Conservation (phyloP, 345 rosid species). For the Eucalyptus pauciflora region DNA sequence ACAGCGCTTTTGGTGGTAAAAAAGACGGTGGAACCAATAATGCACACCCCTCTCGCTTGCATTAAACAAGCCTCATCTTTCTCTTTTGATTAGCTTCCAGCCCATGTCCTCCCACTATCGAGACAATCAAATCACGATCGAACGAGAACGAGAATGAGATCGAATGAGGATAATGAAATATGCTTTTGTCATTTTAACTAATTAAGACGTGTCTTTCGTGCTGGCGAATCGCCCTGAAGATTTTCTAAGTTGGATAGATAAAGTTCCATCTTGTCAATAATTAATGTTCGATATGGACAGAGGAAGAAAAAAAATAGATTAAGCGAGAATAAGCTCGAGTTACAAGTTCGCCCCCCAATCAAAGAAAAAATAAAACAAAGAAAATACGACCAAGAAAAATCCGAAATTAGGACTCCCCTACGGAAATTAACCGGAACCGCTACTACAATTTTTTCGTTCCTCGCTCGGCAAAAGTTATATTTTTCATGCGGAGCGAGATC, state of each 20-base stretch:
- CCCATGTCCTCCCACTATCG: neutral
- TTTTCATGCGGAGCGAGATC: neutral
- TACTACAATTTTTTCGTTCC: neutral
- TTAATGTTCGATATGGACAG: neutral
- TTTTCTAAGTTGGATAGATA: neutral
- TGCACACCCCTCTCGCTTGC: neutral
- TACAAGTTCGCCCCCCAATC: neutral
- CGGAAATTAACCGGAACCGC: neutral
- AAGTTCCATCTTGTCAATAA: neutral
- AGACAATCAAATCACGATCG: neutral
- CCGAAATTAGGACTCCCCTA: neutral
- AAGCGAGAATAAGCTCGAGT: neutral
- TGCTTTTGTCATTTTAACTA: neutral
- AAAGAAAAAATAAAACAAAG: neutral
- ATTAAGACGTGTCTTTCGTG: neutral
- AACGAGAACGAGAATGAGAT: neutral
- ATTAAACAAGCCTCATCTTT: neutral
- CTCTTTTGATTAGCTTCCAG: neutral
- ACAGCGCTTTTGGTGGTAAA: neutral
- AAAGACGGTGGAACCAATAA: neutral
- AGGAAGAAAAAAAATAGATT: neutral
- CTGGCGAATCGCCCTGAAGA: fast-evolving
- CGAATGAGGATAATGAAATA: neutral
- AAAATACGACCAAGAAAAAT: neutral
- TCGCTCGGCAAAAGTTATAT: neutral